Evolutionary conservation across 192 early-diverging fungal genomes (phyloP), one percentile per base, ranked within the genome.

Genomic region (Chytriomyces sp.): DNA sequence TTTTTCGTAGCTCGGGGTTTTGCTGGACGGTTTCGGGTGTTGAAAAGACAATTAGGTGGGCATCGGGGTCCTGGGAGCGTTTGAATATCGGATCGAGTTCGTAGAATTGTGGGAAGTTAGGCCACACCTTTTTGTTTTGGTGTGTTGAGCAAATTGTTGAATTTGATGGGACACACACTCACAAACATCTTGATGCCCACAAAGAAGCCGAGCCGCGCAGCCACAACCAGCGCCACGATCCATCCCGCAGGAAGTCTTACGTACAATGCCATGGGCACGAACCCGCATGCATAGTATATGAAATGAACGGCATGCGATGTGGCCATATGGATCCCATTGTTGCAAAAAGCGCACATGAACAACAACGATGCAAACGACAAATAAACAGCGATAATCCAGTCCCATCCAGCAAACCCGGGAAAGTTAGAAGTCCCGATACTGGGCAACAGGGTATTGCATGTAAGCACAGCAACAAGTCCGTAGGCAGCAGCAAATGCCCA

Each of bases 331-430:
- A 63, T 35, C 9, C 62, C 62, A 24, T 63, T 63, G 16, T 20
- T 63, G 62, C 62, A 63, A 5, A 63, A 63, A 10, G 62, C 62
- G 62, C 62, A 63, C 62, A 63, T 63, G 62, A 63, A 63, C 35
- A 63, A 11, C 23, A 63, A 11, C 5, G 62, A 63, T 63, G 24
- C 9, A 11, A 63, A 63, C 3, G 62, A 28, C 9, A 63, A 6
- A 20, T 35, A 63, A 1, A 63, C 0, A 2, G 62, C 11, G 62
- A 35, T 35, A 35, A 63, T 63, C 62, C 62, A 63, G 3, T 20
- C 20, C 10, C 10, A 28, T 28, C 23, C 10, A 35, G 62, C 20
- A 6, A 10, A 11, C 9, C 23, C 23, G 6, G 62, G 53, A 3
- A 59, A 0, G 1, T 18, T 13, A 3, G 20, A 20, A 20, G 1